Conservation (phyloP, 139 green algal genomes). For the Limnomonas spitsbergensis region DNA sequence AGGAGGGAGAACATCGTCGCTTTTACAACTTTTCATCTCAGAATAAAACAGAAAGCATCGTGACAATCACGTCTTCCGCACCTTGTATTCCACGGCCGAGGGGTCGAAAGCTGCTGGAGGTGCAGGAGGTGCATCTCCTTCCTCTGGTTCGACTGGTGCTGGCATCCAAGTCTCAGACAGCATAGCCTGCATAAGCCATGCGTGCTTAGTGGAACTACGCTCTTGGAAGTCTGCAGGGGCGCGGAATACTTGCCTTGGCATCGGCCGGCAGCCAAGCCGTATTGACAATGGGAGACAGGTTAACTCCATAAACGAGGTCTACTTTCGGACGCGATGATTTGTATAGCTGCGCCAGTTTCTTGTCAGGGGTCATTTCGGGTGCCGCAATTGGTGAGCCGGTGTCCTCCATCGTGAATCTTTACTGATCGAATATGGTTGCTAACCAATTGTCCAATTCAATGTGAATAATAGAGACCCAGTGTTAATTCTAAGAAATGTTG, state of each 20-base stretch:
- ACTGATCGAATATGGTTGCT: too few relatives aligned
- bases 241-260: slow-evolving; percentile 25
- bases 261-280: slow-evolving; percentile 27
- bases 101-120: slow-evolving; percentile 30
- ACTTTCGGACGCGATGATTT: slow-evolving; percentile 29
- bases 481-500: too few relatives aligned
- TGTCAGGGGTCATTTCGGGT: slow-evolving; percentile 17
- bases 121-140: slow-evolving; percentile 12
- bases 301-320: slow-evolving; percentile 23
- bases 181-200: slow-evolving; percentile 27
- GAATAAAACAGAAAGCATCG: too few relatives aligned
- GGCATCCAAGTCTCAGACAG: slow-evolving; percentile 34
- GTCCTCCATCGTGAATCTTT: too few relatives aligned
- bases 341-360: slow-evolving; percentile 25
- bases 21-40: too few relatives aligned
- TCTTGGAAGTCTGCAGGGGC: neutral
- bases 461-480: too few relatives aligned
- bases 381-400: too few relatives aligned
- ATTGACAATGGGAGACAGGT: slow-evolving; percentile 33
- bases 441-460: too few relatives aligned
- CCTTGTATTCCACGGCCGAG: slow-evolving; percentile 34
- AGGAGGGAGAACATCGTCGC: too few relatives aligned
- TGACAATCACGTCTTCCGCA: neutral
- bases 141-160: slow-evolving; percentile 15
- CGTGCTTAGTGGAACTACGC: neutral